These are phyloP conservation scores for Arthrobotrys entomopaga DNA, from an alignment of 2,329 filamentous ascomycete genomes.

Conservation along the genomic window DNA sequence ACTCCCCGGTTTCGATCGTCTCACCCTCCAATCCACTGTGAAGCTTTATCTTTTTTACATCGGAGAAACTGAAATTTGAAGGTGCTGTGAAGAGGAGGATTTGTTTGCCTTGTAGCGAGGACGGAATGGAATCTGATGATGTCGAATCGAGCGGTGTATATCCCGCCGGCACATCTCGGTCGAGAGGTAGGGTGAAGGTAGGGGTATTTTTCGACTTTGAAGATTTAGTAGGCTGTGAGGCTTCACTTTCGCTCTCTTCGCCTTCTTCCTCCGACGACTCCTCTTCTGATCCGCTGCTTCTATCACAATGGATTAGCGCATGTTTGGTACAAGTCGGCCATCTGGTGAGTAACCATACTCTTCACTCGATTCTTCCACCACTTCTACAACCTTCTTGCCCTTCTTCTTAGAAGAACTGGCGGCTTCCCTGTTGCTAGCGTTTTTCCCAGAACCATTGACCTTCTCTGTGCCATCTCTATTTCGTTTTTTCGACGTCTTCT, in stretches of 20 bases:
- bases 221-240: constrained; percentile 21
- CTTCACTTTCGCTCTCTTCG: constrained; percentile 30
- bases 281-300: constrained; percentile 18
- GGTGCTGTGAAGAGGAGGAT: constrained; percentile 50
- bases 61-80: constrained; percentile 43
- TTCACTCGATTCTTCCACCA: constrained; percentile 43
- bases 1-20: constrained; percentile 32
- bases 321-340: background rate
- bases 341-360: constrained; percentile 22
- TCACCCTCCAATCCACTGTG: constrained; percentile 39
- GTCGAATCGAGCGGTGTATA: constrained; percentile 37
- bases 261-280: constrained; percentile 12
- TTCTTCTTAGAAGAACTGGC: constrained; percentile 27
- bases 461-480: constrained; percentile 52
- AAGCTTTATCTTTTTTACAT: constrained; percentile 52
- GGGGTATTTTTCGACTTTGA: constrained; percentile 16
- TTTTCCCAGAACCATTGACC: constrained; percentile 30
- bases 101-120: constrained; percentile 45
- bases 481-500: constrained; percentile 52
- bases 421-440: constrained; percentile 8
- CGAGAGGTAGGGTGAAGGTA: constrained; percentile 40
- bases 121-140: constrained; percentile 28
- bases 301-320: constrained; percentile 17
- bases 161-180: constrained; percentile 39
- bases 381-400: constrained; percentile 35